These are phyloP conservation scores for Lactarius sanguifluus DNA, from an alignment of 768 basidiomycete species.

Conservation along the genomic window DNA sequence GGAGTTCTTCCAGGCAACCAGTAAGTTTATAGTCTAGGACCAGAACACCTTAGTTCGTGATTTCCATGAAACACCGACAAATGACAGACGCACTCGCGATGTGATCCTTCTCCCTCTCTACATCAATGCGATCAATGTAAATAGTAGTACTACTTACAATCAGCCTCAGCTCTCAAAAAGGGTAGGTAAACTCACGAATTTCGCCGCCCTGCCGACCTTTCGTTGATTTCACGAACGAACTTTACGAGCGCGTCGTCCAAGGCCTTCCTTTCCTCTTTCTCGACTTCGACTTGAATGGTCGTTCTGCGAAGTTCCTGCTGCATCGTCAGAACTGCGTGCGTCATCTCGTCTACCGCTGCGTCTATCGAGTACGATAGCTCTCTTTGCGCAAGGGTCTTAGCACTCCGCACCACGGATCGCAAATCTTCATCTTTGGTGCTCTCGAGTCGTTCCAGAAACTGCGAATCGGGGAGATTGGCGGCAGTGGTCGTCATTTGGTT, in stretches of 20 bases:
- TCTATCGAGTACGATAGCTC: conserved; percentile 18
- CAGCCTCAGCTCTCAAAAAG: background rate
- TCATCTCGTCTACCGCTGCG: background rate
- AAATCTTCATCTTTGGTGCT: background rate
- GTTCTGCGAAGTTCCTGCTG: conserved; percentile 13
- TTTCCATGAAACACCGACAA: background rate
- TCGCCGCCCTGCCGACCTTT: background rate
- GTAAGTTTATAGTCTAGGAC: conserved; percentile 17
- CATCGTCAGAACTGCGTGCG: conserved; percentile 9
- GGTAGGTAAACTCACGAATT: conserved; percentile 12
- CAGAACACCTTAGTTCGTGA: background rate
- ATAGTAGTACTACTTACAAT: background rate
- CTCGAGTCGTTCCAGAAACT: conserved; percentile 20
- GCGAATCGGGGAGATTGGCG: conserved; percentile 2
- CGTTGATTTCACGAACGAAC: conserved; percentile 20
- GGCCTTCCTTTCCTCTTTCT: background rate
- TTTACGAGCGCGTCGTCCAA: background rate
- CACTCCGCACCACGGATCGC: conserved; percentile 4
- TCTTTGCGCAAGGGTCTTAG: background rate
- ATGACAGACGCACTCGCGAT: background rate
- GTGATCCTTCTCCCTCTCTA: background rate
- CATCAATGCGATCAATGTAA: conserved; percentile 1
- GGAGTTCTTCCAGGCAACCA: conserved; percentile 7
- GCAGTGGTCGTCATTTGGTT: conserved; percentile 14
- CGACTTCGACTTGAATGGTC: conserved; percentile 8